Evolutionary conservation across 1,139 yeast genomes (phyloP).

Genomic region (Debaryomycetaceae sp.): DNA sequence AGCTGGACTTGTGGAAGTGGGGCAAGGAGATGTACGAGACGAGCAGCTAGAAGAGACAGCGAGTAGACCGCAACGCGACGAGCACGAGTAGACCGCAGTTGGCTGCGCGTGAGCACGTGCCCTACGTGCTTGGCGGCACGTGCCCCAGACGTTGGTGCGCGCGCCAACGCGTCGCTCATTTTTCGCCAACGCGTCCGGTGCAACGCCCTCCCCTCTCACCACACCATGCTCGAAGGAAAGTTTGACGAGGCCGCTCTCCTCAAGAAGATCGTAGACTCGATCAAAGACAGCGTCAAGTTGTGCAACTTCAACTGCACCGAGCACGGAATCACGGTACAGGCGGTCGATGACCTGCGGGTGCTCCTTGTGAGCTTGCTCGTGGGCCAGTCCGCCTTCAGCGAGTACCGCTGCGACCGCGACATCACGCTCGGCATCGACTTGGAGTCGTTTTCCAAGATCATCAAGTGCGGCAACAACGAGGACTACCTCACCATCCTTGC

Average conservation of each 20-base stretch:
- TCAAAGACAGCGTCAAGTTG: constrained; percentile 87
- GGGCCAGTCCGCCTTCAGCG: constrained; percentile 86
- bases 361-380: constrained; percentile 83
- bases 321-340: constrained; percentile 92
- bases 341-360: constrained; percentile 96
- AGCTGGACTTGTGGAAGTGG: constrained; percentile 70
- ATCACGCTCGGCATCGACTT: constrained; percentile 90
- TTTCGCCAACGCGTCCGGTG: neutral
- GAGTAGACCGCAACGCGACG: no score
- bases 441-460: constrained; percentile 78
- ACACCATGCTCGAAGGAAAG: constrained; percentile 89
- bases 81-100: neutral
- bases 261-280: constrained; percentile 88
- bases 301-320: constrained; percentile 97
- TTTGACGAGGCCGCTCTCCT: constrained; percentile 88
- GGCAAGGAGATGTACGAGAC: constrained; percentile 78
- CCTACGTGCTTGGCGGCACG: no score
- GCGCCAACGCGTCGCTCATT: constrained; percentile 1
- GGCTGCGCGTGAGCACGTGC: no score
- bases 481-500: constrained; percentile 88
- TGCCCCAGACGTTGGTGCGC: neutral
- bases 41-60: constrained; percentile 25
- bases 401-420: constrained; percentile 93
- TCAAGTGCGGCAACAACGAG: constrained; percentile 87
- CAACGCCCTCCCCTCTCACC: neutral